Conservation (phyloP, 148 eudicot genomes). For the Camellia japonica region DNA sequence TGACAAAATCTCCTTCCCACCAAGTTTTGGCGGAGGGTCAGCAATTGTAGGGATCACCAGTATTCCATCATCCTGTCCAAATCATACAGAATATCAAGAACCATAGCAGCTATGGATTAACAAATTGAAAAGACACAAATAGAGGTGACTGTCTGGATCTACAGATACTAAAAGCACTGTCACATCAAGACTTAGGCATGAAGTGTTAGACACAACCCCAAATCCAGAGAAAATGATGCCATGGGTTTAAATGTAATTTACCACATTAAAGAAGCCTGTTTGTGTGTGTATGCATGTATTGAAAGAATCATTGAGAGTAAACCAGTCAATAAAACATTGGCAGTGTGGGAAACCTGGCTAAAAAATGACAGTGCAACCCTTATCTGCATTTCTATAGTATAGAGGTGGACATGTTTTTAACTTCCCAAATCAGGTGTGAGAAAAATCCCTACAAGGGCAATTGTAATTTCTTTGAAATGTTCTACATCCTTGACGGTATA, state of each 20-base stretch:
- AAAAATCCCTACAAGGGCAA: neutral
- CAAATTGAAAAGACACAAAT: neutral
- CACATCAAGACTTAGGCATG: neutral
- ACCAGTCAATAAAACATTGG: neutral
- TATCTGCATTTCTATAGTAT: neutral
- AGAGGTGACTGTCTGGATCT: neutral
- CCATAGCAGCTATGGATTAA: neutral
- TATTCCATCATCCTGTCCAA: constrained; percentile 76
- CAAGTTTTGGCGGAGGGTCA: constrained; percentile 72
- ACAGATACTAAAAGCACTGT: neutral
- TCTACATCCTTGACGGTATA: neutral
- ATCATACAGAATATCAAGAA: constrained; percentile 11
- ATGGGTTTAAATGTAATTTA: neutral
- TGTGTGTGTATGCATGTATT: neutral
- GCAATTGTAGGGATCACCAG: constrained; percentile 77
- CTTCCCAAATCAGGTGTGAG: neutral
- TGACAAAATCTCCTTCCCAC: constrained; percentile 59
- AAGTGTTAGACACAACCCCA: too few species aligned
- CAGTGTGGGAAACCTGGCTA: neutral
- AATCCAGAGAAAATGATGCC: neutral
- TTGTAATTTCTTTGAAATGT: neutral
- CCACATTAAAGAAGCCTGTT: neutral
- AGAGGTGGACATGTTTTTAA: neutral
- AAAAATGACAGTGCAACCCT: neutral
- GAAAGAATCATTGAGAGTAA: neutral